Base-by-base conservation (phyloP, 495 filamentous ascomycete species). In the Hypoxylon fuscum region DNA sequence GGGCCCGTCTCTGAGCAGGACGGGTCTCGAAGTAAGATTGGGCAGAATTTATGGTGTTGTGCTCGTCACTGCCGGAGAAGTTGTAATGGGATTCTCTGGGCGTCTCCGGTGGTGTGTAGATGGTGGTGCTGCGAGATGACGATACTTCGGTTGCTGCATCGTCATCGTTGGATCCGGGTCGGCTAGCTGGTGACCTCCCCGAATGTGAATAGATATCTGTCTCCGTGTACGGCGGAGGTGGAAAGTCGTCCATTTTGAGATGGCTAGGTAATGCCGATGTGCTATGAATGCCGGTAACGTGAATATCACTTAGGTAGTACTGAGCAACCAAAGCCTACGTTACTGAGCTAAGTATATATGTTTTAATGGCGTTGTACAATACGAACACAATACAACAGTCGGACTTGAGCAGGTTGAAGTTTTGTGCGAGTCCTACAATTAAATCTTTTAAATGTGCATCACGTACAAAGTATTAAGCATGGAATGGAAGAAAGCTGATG, bases 181-280 rank as follows among this genome's bases (percentile, higher is more conserved):
- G 58, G 41, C 25, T 23, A 7, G 37, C 35, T 21, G 42, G 64
- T 20, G 68, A 55, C 9, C 58, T 59, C 21, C 68, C 69, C 2
- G 75, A 69, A 31, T 55, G 63, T 17, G 77, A 79, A 66, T 71
- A 77, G 38, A 79, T 68, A 62, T 82, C 81, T n/a, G 75, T 81
- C 57, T 81, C 77, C 35, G 68, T 68, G 64, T 83, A 84, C 4
- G 81, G 81, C 2, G 81, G 80, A 2, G 80, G 81, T 27, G 81
- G 73, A 35, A 68, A 43, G 56, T 79, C 72, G 42, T 71, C 70
- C 31, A 74, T 74, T 1, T 22, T 57, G 46, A 63, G 15, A 27
- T 27, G 25, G 3, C 4, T 56, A 14, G 20, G 62, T 37, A 43
- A 37, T 32, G 12, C 22, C 11, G 15, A 40, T 18, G 22, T 50